phyloP scores from a whole-genome alignment of 805 yeast genomes.

The Nakazawaea populi region DNA sequence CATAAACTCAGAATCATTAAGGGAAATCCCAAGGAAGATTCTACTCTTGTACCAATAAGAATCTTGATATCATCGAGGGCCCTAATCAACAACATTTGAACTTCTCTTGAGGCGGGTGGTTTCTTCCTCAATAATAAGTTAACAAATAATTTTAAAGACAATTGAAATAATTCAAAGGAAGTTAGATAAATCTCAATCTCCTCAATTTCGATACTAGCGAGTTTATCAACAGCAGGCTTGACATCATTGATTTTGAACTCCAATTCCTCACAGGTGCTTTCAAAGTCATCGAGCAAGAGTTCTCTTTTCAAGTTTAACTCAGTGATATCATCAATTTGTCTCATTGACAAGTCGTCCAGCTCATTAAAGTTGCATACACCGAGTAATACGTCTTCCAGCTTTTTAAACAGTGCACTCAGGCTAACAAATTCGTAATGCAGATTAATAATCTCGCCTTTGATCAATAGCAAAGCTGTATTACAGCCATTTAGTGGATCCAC shows the following conservation, averaged over 20 bases:
- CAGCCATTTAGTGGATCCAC: constrained; percentile 41
- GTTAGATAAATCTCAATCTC: constrained; percentile 27
- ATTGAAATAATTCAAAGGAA: constrained; percentile 30
- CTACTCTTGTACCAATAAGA: constrained; percentile 24
- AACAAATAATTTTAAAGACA: constrained; percentile 18
- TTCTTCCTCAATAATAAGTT: constrained; percentile 18
- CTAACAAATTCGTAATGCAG: constrained; percentile 23
- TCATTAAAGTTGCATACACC: background rate
- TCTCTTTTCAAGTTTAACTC: background rate
- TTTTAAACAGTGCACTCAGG: constrained; percentile 11
- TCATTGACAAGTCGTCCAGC: background rate
- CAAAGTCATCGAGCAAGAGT: background rate
- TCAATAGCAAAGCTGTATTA: constrained; percentile 29
- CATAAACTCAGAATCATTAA: constrained; percentile 31
- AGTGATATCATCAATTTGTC: background rate
- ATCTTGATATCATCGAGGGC: constrained; percentile 19
- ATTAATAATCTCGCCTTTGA: constrained; percentile 35
- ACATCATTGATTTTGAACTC: constrained; percentile 17
- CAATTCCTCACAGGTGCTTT: constrained; percentile 14
- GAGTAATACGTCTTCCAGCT: background rate
- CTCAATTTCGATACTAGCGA: constrained; percentile 10
- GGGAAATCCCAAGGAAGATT: constrained; percentile 30
- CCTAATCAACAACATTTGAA: constrained; percentile 24
- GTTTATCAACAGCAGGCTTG: constrained; percentile 16
- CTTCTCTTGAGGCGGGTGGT: constrained; percentile 13